Evolutionary conservation across 2,329 filamentous ascomycete species (phyloP).

Genomic region (Plectosphaerella plurivora): DNA sequence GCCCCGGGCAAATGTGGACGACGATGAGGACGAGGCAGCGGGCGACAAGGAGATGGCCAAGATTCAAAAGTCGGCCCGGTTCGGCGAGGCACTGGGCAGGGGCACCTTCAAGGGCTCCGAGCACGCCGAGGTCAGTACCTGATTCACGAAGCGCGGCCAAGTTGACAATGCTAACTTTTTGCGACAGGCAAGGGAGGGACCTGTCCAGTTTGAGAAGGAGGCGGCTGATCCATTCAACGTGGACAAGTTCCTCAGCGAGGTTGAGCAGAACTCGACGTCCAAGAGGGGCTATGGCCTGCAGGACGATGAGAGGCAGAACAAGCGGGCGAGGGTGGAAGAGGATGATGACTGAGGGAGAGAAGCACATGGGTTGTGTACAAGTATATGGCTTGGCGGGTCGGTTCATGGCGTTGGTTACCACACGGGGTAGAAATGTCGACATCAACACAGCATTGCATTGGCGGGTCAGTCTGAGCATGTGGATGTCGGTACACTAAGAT

Average conservation of each 20-base stretch:
- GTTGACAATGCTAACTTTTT: not conserved
- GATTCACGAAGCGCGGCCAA: not conserved
- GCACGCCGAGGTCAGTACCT: slow-evolving; percentile 66
- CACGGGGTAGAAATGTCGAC: too few species aligned
- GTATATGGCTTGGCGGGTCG: too few species aligned
- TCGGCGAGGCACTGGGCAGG: slow-evolving; percentile 78
- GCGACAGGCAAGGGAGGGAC: slow-evolving; percentile 70
- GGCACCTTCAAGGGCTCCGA: slow-evolving; percentile 88
- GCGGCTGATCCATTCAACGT: slow-evolving; percentile 84
- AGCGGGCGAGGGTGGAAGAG: slow-evolving; percentile 75
- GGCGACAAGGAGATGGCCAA: slow-evolving; percentile 81
- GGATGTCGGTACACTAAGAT: too few species aligned
- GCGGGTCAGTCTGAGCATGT: too few species aligned
- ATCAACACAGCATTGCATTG: too few species aligned
- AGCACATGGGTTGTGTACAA: too few species aligned
- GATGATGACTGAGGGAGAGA: slow-evolving; percentile 44
- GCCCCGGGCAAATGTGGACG: slow-evolving; percentile 68
- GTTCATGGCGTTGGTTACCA: too few species aligned
- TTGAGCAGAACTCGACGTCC: slow-evolving; percentile 52
- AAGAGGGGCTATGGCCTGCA: slow-evolving; percentile 77
- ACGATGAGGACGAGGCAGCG: slow-evolving; percentile 72
- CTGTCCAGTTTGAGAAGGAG: slow-evolving; percentile 95
- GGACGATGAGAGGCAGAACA: slow-evolving; percentile 54
- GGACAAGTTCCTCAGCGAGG: slow-evolving; percentile 87
- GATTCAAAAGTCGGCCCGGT: slow-evolving; percentile 80